Base-by-base conservation (phyloP, 164 flowering plant genomes). In the Berberis thunbergii region DNA sequence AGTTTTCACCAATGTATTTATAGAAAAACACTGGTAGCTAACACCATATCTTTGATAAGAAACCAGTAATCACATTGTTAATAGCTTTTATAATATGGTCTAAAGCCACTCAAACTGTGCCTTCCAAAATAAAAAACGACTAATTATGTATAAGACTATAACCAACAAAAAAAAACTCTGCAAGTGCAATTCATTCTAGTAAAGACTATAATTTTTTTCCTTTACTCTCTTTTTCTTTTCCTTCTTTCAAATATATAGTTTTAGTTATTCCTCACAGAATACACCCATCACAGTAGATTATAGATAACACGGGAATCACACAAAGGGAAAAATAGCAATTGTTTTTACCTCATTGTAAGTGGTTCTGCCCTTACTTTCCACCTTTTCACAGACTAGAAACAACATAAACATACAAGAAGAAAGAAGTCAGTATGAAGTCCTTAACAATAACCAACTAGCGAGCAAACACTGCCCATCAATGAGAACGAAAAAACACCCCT, bases 351-450 rank as follows among this genome's bases (percentile, higher is more conserved):
- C 92, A 71, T 86, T 89, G 71, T 86, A 89, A 43, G 92, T 89
- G 45, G 96, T 88, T 67, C 84, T 79, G 48, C 90, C 96, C 75
- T 85, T 85, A 83, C 89, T 85, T 74, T 88, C 89, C 62, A 88
- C 92, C 70, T 88, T 88, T 67, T 86, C 88, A 44, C 96, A 86
- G 2, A 88, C 92, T 88, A 69, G 38, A 68, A 49, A 71, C 43
- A 60, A 70, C 64, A 57, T 43, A 67, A 64, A 67, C 68, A 72
- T 39, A 64, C 43, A 39, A 63, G 45, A 64, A 69, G 59, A 38
- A 56, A 52, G 49, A 50, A 57, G 64, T 41, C 39, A 40, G 2
- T 11, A 44, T 1, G 50, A 48, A 48, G 10, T 48, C 0, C 50
- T 11, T 1, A 48, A 4, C 50, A 0, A 48, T 48, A 48, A 26